Base-by-base conservation (phyloP, 331 rosid genomes). In the Telfairia occidentalis region DNA sequence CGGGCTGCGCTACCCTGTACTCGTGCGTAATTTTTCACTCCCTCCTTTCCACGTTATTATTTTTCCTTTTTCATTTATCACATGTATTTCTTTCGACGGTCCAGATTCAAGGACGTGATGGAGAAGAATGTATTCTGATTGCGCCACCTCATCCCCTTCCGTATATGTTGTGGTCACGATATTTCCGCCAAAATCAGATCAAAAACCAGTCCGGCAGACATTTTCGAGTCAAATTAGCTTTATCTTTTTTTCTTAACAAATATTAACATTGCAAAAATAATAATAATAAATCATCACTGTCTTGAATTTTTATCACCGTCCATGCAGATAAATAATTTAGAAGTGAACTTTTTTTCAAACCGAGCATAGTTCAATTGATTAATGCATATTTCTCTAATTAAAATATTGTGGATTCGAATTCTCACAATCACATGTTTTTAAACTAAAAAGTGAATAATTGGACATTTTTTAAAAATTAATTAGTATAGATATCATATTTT, bases 1-100 rank as follows among this genome's bases (percentile, higher is more conserved):
- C 98, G 98, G 92, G 91, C 77, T 85, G 42, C 10, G 86, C 67
- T 93, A 67, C 84, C 55, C 82, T 88, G 87, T 76, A 80, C 83
- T 86, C 83, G 75, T 78, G 84, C 79, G 83, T 54, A 92, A 18
- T 9, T 49, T 71, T 46, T 18, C 75, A 70, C 42, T 46, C 52
- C 5, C 13, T n/a, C n/a, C 52, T 40, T 46, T 46, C 13, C 52
- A 13, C 24, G 57, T 45, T 70, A 12, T 1, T 6, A 37, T 10
- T 21, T 37, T 40, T 50, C 11, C 28, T 21, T 5, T 29, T 19
- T 63, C 57, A 21, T 74, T 40, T 67, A 0, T 40, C 2, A 5
- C 4, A 10, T 12, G 6, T 42, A 3, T 3, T 45, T 28, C 3
- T 24, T 16, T 70, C 1, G 7, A 67, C 74, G 74, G 37, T 1